Evolutionary conservation across 2,329 filamentous ascomycete genomes (phyloP).

Genomic region (Colletotrichum higginsianum): DNA sequence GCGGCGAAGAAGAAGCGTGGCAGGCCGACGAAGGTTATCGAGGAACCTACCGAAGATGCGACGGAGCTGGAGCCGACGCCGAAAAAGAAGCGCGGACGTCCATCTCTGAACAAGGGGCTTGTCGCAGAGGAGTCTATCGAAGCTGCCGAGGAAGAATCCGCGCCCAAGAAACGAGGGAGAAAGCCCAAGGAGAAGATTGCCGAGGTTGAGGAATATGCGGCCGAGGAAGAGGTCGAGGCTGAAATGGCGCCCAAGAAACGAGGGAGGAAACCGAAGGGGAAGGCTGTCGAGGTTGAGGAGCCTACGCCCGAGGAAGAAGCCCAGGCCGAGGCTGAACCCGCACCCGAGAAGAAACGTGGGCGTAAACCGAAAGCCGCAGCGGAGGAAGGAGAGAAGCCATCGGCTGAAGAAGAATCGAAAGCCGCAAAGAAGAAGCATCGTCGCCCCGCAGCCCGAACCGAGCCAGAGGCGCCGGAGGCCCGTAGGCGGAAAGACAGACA

Average conservation of each 20-base stretch:
- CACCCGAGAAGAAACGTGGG: constrained; percentile 43
- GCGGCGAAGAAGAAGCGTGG: constrained; percentile 22
- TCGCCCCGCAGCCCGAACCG: constrained; percentile 19
- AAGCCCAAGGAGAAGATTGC: constrained; percentile 22
- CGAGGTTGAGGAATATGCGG: constrained; percentile 1
- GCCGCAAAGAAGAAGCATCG: constrained; percentile 17
- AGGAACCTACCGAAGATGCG: constrained; percentile 31
- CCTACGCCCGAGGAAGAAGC: constrained; percentile 13
- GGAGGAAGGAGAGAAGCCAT: constrained; percentile 37
- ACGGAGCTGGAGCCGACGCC: constrained; percentile 43
- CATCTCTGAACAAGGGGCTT: constrained; percentile 46
- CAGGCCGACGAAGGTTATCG: background rate
- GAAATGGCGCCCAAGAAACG: constrained; percentile 23
- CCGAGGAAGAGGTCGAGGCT: constrained; percentile 30
- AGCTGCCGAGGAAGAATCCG: constrained; percentile 32
- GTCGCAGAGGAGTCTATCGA: constrained; percentile 27
- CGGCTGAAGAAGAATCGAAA: constrained; percentile 23
- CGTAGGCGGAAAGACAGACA: constrained; percentile 11
- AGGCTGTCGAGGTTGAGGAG: constrained; percentile 12
- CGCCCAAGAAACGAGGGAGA: constrained; percentile 23
- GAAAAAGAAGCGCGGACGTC: constrained; percentile 47
- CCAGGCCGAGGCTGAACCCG: constrained; percentile 26
- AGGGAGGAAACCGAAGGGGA: constrained; percentile 22
- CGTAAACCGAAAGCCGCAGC: constrained; percentile 42
- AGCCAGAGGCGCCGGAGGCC: constrained; percentile 36